Base-by-base conservation (phyloP, 2,329 filamentous ascomycete genomes). In the Pyricularia sp. region DNA sequence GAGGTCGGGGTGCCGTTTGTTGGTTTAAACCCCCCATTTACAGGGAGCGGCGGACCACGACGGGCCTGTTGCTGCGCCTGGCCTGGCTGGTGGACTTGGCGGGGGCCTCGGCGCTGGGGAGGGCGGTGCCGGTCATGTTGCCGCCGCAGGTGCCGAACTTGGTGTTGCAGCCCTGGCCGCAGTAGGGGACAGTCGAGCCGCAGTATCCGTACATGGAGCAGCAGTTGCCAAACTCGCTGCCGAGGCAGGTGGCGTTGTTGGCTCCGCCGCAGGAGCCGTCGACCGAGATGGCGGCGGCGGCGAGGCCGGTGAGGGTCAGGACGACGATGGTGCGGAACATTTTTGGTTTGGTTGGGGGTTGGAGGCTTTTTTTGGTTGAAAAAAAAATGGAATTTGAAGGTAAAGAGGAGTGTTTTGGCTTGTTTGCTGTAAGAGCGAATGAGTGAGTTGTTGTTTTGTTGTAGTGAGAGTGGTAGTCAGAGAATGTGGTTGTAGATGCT, bases 181-280 rank as follows among this genome's bases (percentile, higher is more conserved):
- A 67, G 66, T 65, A 64, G 62, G 60, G 57, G 16, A 10, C 8
- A 9, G 65, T 62, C 1, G 35, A 60, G 30, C 66, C 66, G 65
- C 66, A 68, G 63, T 61, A 68, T 0, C 65, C 65, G 35, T 65
- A 64, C 62, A 22, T 22, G 19, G 62, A 64, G 64, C 67, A 69
- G 67, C 68, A 69, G 61, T 66, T 64, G 59, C 68, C 66, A n/a
- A 63, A 67, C 3, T 28, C 35, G 12, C 64, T 65, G 26, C 65
- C 66, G 2, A 64, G 53, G n/a, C 68, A 69, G 26, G 65, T 66
- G 9, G 62, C 64, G 63, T 24, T 33, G n/a, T 49, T 64, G 22
- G 9, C 30, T 64, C 64, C 66, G 63, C 67, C 67, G 64, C 67
- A 68, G 31, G 63, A 66, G 30, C 66, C 66, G 28, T 67, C 65